Evolutionary conservation across 352 stramenopile species (phyloP), one percentile per base, ranked within the genome.

Genomic region (Phytophthora hibernalis): DNA sequence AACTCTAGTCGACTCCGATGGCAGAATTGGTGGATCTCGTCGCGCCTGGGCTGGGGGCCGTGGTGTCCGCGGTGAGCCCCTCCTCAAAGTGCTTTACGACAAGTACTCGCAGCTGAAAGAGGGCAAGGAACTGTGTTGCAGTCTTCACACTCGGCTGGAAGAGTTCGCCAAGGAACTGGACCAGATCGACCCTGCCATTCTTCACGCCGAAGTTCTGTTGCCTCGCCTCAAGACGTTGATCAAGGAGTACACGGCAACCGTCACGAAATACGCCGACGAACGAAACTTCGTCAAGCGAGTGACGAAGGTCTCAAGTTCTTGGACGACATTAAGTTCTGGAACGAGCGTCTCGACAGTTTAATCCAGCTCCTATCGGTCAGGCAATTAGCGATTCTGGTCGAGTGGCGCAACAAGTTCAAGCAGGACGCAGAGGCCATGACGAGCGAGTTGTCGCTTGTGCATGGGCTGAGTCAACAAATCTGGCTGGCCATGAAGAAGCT

Each of bases 361-460:
- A 49, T 56, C 3, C 24, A 5, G 15, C 37, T 54, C 24, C 9
- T 56, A 10, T 48, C 43, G 4, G 52, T 67, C 20, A 61, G 49
- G 10, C 57, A 56, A 16, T 38, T 45, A 2, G 51, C 44, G 21
- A 59, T 15, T 10, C 52, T 72, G 2, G 16, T 68, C 11, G 18
- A 63, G 18, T 72, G 65, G 65, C 65, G 57, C 18, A 33, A 33
- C 20, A 12, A 72, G 57, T 72, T 52, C 57, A 44, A 68, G 35
- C 18, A 26, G 10, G 53, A 72, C 35, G 13, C 33, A 6, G 21
- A 12, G 15, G 37, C 2, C 30, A 54, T 61, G 33, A n/a, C 20
- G 9, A 49, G 21, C 0, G 35, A 61, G 44, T 35, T 64, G 1
- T 24, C 22, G 7, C 18, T 15, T 21, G 55, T 65, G 15, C 5